phyloP scores from a whole-genome alignment of 208 protist species.

The Trypanosoma mega region DNA sequence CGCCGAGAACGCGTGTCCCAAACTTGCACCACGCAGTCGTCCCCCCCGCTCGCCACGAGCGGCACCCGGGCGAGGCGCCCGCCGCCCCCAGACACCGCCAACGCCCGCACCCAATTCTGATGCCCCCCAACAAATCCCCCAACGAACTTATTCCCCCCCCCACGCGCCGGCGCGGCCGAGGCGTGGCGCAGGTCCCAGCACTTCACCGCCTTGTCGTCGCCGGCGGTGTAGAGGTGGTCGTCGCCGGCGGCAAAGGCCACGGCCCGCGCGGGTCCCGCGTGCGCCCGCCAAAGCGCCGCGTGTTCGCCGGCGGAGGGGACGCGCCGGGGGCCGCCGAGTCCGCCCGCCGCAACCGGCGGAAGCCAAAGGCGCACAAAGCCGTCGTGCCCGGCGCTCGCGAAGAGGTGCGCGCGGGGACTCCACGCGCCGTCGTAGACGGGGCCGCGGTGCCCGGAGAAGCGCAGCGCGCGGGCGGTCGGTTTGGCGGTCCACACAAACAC shows the following conservation, averaged over 20 bases:
- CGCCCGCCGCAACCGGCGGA: slow-evolving; percentile 43
- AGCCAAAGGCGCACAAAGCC: slow-evolving; percentile 85
- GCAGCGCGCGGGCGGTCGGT: slow-evolving; percentile 67
- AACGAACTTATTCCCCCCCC: slow-evolving; percentile 42
- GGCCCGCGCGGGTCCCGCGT: slow-evolving; percentile 66
- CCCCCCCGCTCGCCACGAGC: slow-evolving; percentile 77
- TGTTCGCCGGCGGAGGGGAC: slow-evolving; percentile 14
- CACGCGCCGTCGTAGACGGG: slow-evolving; percentile 62
- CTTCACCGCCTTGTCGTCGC: slow-evolving; percentile 88
- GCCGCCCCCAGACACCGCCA: slow-evolving; percentile 55
- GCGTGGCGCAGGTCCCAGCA: slow-evolving; percentile 65
- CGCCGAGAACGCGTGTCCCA: slow-evolving; percentile 74
- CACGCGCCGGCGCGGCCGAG: too few species aligned
- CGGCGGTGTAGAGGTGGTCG: slow-evolving; percentile 70
- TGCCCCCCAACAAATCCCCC: slow-evolving; percentile 62
- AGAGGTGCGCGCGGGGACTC: slow-evolving; percentile 44
- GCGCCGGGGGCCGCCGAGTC: not conserved
- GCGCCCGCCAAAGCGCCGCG: slow-evolving; percentile 48
- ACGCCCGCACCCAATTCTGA: slow-evolving; percentile 81
- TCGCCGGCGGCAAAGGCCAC: slow-evolving; percentile 69
- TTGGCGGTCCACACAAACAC: slow-evolving; percentile 87
- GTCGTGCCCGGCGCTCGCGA: slow-evolving; percentile 82
- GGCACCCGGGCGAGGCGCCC: slow-evolving; percentile 14
- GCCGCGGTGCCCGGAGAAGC: slow-evolving; percentile 73
- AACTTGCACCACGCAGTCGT: slow-evolving; percentile 75